Percentiles rank a stretch among this genome's conserved stretches.
Conservation (phyloP, 2,329 filamentous ascomycete species). For the Aureobasidium uvarum region DNA sequence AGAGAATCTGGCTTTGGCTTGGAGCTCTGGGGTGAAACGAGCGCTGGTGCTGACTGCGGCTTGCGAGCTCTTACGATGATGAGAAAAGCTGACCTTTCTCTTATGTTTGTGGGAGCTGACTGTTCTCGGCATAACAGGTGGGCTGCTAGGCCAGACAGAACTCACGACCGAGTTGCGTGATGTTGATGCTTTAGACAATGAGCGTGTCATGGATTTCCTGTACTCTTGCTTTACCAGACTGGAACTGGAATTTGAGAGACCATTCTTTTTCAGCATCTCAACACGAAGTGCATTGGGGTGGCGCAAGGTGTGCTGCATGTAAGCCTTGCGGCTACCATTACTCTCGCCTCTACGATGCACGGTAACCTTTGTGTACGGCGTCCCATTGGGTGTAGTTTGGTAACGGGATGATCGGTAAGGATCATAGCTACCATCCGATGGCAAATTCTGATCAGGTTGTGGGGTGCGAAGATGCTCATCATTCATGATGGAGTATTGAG, state of each 20-base stretch:
- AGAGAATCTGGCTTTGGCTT: slow-evolving; percentile 36
- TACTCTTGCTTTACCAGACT: slow-evolving; percentile 31
- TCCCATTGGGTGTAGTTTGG: slow-evolving; percentile 40
- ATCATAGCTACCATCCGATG: slow-evolving; percentile 68
- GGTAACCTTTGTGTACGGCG: slow-evolving; percentile 61
- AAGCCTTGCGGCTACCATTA: slow-evolving; percentile 41
- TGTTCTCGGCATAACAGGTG: slow-evolving; percentile 39
- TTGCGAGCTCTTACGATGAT: slow-evolving; percentile 50
- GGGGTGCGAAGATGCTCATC: slow-evolving; percentile 51
- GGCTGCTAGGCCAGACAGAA: slow-evolving; percentile 49
- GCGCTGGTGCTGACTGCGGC: slow-evolving; percentile 41
- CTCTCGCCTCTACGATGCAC: slow-evolving; percentile 56
- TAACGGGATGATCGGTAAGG: slow-evolving; percentile 72
- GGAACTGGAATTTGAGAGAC: slow-evolving; percentile 37
- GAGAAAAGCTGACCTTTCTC: slow-evolving; percentile 58
- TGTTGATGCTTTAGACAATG: slow-evolving; percentile 38
- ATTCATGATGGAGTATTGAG: slow-evolving; percentile 57
- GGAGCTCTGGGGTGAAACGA: slow-evolving; percentile 37
- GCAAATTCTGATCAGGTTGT: slow-evolving; percentile 49
- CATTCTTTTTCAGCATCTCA: slow-evolving; percentile 39
- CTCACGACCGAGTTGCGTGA: slow-evolving; percentile 48
- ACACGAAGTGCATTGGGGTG: slow-evolving; percentile 47
- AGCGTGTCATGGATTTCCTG: slow-evolving; percentile 29
- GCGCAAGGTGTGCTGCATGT: slow-evolving; percentile 41
- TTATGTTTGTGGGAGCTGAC: slow-evolving; percentile 53